Evolutionary conservation across 164 flowering plant species (phyloP).

Genomic region (Liquidambar formosana): DNA sequence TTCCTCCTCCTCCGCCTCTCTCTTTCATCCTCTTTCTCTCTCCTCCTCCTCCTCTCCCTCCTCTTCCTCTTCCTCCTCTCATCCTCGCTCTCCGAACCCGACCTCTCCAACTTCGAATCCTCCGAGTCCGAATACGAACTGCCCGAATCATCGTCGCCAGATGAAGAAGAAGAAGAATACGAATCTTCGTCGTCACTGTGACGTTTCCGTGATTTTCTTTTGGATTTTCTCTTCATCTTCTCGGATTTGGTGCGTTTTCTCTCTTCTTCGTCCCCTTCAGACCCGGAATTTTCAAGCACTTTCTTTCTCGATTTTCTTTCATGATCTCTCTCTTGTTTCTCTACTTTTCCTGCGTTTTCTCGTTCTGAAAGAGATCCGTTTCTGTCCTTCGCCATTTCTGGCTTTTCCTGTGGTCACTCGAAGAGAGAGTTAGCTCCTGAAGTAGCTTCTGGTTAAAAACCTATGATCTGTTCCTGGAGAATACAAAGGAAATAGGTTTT

Average conservation of each 20-base stretch:
- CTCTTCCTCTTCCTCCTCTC: constrained; percentile 25
- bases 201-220: constrained; percentile 33
- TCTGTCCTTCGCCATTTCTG: constrained; percentile 31
- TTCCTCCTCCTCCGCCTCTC: constrained; percentile 20
- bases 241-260: not conserved
- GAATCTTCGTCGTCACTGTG: constrained; percentile 9
- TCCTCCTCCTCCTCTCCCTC: constrained; percentile 19
- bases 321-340: not conserved
- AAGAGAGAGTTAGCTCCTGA: no score
- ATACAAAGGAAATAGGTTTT: no score
- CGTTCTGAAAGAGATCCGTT: constrained; percentile 15
- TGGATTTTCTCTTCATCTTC: constrained; percentile 6
- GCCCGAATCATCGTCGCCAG: constrained; percentile 6
- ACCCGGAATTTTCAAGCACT: constrained; percentile 19
- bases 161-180: constrained; percentile 17
- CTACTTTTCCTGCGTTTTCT: not conserved
- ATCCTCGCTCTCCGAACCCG: constrained; percentile 27
- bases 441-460: not conserved
- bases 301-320: constrained; percentile 20
- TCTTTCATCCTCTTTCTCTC: constrained; percentile 12
- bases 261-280: constrained; percentile 13
- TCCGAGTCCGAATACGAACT: not conserved
- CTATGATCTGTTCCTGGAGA: no score
- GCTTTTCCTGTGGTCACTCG: not conserved
- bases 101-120: constrained; percentile 5